phyloP scores from a whole-genome alignment of 2,329 filamentous ascomycete species.

The Delphinella strobiligena region DNA sequence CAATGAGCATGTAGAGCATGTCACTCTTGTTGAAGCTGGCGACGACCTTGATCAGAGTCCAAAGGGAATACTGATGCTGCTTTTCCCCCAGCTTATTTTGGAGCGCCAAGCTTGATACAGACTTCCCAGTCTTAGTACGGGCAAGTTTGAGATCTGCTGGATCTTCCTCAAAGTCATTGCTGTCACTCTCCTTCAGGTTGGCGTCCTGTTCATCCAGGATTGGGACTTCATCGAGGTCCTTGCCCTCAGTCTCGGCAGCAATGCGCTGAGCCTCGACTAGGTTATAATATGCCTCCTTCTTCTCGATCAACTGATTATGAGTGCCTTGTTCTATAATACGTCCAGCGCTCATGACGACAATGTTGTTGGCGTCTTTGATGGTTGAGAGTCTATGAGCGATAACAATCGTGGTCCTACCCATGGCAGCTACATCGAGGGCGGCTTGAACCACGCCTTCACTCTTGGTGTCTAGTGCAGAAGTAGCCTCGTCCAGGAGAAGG shows the following conservation, averaged over 20 bases:
- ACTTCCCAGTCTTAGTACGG: conserved; percentile 39
- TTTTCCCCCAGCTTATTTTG: conserved; percentile 41
- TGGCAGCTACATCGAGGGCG: conserved; percentile 73
- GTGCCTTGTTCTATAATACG: conserved; percentile 86
- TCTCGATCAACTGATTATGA: conserved; percentile 65
- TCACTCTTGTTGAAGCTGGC: conserved; percentile 67
- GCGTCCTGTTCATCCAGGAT: conserved; percentile 18
- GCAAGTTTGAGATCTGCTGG: conserved; percentile 52
- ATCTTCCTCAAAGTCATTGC: conserved; percentile 31
- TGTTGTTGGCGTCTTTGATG: conserved; percentile 88
- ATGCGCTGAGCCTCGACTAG: conserved; percentile 86
- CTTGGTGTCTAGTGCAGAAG: conserved; percentile 84
- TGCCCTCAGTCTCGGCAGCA: conserved; percentile 45
- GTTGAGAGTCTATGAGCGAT: conserved; percentile 91
- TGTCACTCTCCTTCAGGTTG: conserved; percentile 16
- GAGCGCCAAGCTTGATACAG: conserved; percentile 58
- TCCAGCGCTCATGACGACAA: conserved; percentile 81
- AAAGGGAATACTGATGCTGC: conserved; percentile 48
- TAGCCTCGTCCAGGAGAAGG: conserved; percentile 87
- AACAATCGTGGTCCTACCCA: conserved; percentile 84
- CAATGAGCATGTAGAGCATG: conserved; percentile 58
- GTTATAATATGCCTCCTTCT: conserved; percentile 62
- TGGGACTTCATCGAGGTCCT: conserved; percentile 35
- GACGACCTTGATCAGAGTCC: conserved; percentile 68
- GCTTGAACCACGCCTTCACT: conserved; percentile 91